Conservation (phyloP, 2,329 filamentous ascomycete genomes). For the Tolypocladium nubicola region DNA sequence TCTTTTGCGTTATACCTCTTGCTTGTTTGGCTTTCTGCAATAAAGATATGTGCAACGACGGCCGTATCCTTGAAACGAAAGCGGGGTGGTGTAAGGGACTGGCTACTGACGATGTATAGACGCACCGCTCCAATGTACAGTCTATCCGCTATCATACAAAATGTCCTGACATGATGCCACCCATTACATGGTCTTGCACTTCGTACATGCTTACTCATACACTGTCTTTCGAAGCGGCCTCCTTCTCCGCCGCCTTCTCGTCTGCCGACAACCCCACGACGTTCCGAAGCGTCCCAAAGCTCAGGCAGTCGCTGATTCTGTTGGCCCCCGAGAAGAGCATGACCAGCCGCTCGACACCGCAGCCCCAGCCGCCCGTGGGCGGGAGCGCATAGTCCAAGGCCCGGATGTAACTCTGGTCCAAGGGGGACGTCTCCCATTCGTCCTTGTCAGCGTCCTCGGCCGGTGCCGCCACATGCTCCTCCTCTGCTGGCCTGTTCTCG, state of each 20-base stretch:
- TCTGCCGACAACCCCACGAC: conserved; percentile 42
- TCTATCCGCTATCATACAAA: neutral
- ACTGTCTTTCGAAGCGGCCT: neutral
- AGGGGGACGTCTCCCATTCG: conserved; percentile 33
- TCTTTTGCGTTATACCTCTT: neutral
- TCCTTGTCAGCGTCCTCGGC: conserved; percentile 21
- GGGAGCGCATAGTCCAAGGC: conserved; percentile 83
- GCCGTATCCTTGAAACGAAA: no score
- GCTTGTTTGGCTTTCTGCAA: conserved; percentile 6
- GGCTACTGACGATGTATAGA: neutral
- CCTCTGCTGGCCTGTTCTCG: conserved; percentile 5
- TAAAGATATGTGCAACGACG: conserved; percentile 1
- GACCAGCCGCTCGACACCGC: conserved; percentile 78
- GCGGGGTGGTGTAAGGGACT: neutral
- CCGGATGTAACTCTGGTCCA: conserved; percentile 73
- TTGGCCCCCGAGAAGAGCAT: conserved; percentile 79
- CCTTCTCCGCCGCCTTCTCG: conserved; percentile 13
- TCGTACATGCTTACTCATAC: neutral
- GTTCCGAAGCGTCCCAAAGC: conserved; percentile 76
- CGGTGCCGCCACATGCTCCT: conserved; percentile 26
- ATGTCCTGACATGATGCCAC: neutral
- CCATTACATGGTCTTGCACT: neutral
- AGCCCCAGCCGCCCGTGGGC: conserved; percentile 96
- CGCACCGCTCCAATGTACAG: neutral
- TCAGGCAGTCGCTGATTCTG: conserved; percentile 75